These are phyloP conservation scores for Stachybotrys elegans DNA, from an alignment of 2,329 filamentous ascomycete genomes.

Conservation along the genomic window DNA sequence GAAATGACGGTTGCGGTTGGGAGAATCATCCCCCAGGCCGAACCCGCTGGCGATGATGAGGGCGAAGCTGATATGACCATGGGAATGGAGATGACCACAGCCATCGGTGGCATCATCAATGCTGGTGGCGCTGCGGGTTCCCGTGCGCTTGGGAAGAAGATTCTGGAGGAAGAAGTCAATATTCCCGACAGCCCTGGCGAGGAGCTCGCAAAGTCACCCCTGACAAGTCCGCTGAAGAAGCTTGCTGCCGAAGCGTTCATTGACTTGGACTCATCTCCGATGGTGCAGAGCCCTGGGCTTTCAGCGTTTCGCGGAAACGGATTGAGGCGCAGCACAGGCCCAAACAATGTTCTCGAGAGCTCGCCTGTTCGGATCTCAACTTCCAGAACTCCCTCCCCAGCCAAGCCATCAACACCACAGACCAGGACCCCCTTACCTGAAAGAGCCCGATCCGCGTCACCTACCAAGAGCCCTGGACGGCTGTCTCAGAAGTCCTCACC, in stretches of 20 bases:
- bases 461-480: background rate
- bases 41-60: conserved; percentile 21
- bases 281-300: conserved; percentile 49
- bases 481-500: conserved; percentile 6
- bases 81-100: conserved; percentile 65
- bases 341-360: too few species aligned
- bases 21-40: conserved; percentile 38
- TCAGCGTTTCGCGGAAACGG: conserved; percentile 46
- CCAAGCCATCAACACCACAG: conserved; percentile 10
- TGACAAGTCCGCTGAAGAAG: conserved; percentile 9
- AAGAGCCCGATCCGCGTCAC: conserved; percentile 6
- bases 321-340: conserved; percentile 40
- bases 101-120: conserved; percentile 56
- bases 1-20: conserved; percentile 57
- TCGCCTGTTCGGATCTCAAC: too few species aligned
- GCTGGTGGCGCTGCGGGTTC: conserved; percentile 22
- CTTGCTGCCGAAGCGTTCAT: conserved; percentile 21
- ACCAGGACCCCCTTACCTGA: conserved; percentile 10
- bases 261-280: too few species aligned
- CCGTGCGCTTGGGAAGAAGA: conserved; percentile 40
- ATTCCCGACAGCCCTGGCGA: conserved; percentile 32
- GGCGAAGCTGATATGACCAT: conserved; percentile 22
- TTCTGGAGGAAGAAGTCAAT: conserved; percentile 56
- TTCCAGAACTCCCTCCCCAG: conserved; percentile 19
- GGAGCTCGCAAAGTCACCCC: conserved; percentile 13